Evolutionary conservation across 2,329 filamentous ascomycete genomes (phyloP), one percentile per base, ranked within the genome.

Genomic region (Neofusicoccum kwambonambiense): DNA sequence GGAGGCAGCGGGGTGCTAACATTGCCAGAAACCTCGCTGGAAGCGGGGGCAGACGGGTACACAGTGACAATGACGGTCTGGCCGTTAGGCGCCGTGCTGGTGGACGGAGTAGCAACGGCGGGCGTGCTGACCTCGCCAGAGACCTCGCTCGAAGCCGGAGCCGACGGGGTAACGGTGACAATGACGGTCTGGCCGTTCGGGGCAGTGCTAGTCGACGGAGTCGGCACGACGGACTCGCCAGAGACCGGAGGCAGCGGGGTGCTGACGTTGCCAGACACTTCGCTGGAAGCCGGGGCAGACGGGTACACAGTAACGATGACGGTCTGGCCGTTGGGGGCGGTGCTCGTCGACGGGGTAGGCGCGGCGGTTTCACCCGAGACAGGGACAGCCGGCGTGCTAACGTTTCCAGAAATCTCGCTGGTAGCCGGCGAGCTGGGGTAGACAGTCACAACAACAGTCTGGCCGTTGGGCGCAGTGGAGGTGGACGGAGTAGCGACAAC

Each of bases 51-150:
- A n/a, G 17, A 13, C 13, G 50, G 56, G 42, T 17, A 60, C 13
- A 60, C 31, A 22, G 56, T 60, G 8, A 45, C 54, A 44, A 42
- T 13, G 2, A 60, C 56, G 8, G 56, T 60, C 42, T 60, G 15
- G 41, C 42, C 42, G 42, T 12, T 37, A 1, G 50, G 50, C 0
- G 27, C 9, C 8, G 34, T 34, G 15, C 50, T 52, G 5, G 34
- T 12, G 9, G 34, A 34, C 7, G 50, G 50, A 5, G 50, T 52
- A 3, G 50, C 50, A 39, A 11, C 7, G 22, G n/a, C 56, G 6
- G 54, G 54, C 3, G 52, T 57, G 61, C 54, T 73, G 4, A 34
- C n/a, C 4, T 13, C 44, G 6, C 56, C 56, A 45, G 56, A 62
- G 15, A 44, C 52, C 9, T 44, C 39, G 39, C 19, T 44, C 9